Conservation (phyloP, 1,284 basidiomycete species). For the Rugosomyces carneus region DNA sequence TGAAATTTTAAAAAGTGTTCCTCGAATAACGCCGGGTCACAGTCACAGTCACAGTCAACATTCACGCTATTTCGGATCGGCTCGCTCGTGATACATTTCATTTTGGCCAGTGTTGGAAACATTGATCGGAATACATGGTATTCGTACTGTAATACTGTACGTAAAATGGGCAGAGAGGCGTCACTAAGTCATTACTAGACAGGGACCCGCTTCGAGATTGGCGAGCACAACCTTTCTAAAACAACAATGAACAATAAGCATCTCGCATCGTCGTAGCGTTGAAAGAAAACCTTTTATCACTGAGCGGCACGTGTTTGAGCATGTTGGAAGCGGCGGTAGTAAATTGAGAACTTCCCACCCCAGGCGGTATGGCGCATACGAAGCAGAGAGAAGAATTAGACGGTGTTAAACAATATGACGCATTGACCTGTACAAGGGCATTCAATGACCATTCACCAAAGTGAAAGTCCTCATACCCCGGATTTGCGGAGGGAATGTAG, state of each 20-base stretch:
- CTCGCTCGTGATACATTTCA: not conserved
- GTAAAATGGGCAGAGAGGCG: too few relatives aligned
- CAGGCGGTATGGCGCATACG: conserved; percentile 43
- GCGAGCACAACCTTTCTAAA: conserved; percentile 46
- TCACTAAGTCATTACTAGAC: conserved; percentile 42
- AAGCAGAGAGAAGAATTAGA: conserved; percentile 54
- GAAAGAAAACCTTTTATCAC: conserved; percentile 35
- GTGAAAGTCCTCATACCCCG: conserved; percentile 40
- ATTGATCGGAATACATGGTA: not conserved
- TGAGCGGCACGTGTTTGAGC: conserved; percentile 38
- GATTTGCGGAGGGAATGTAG: conserved; percentile 51
- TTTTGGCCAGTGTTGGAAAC: not conserved
- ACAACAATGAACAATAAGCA: not conserved
- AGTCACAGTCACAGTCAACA: conserved; percentile 7
- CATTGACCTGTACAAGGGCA: conserved; percentile 37
- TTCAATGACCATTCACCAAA: not conserved
- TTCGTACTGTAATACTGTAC: too few relatives aligned
- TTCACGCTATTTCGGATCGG: conserved; percentile 7
- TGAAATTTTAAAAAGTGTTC: conserved; percentile 10
- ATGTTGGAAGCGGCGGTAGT: conserved; percentile 38
- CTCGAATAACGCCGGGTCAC: not conserved
- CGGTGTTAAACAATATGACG: conserved; percentile 57
- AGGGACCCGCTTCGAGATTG: conserved; percentile 46
- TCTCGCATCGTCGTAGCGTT: not conserved
- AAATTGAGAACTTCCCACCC: conserved; percentile 33